Conservation (phyloP, 805 yeast genomes). For the Ogataea philodendri region DNA sequence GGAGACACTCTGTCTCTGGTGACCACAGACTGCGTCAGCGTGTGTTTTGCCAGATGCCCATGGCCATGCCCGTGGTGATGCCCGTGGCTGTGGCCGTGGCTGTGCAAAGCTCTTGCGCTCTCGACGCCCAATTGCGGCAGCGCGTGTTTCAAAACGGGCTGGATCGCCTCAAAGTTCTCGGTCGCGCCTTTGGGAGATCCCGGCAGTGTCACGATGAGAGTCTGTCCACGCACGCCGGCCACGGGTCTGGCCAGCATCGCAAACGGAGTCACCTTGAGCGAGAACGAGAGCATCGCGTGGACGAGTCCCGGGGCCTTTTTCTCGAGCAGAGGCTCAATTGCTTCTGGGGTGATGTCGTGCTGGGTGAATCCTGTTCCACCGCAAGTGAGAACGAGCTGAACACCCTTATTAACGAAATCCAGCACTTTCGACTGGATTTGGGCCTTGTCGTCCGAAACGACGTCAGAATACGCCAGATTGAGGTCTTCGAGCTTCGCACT, state of each 20-base stretch:
- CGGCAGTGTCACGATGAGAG: slow-evolving; percentile 46
- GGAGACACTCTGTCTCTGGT: slow-evolving; percentile 47
- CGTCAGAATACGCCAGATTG: slow-evolving; percentile 16
- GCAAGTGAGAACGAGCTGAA: slow-evolving; percentile 41
- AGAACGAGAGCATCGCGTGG: slow-evolving; percentile 44
- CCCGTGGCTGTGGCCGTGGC: slow-evolving; percentile 22
- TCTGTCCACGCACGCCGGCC: slow-evolving; percentile 41
- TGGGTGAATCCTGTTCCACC: slow-evolving; percentile 55
- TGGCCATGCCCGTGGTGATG: slow-evolving; percentile 18
- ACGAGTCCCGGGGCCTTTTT: slow-evolving; percentile 49
- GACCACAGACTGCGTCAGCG: slow-evolving; percentile 38
- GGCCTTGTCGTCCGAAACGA: slow-evolving; percentile 39
- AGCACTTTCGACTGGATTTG: slow-evolving; percentile 32
- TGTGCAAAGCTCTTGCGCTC: slow-evolving; percentile 42
- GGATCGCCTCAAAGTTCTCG: slow-evolving; percentile 43
- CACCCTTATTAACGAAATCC: slow-evolving; percentile 27
- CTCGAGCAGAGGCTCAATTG: slow-evolving; percentile 41
- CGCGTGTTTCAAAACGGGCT: slow-evolving; percentile 43
- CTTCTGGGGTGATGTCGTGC: slow-evolving; percentile 51
- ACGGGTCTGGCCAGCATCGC: slow-evolving; percentile 52
- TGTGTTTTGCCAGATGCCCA: slow-evolving; percentile 37
- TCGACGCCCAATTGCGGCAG: slow-evolving; percentile 36
- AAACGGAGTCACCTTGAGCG: slow-evolving; percentile 44
- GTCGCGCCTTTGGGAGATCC: slow-evolving; percentile 51
- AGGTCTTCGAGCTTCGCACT: slow-evolving; percentile 14